Conservation (phyloP, 2,329 filamentous ascomycete genomes). For the Passalora sequoiae region DNA sequence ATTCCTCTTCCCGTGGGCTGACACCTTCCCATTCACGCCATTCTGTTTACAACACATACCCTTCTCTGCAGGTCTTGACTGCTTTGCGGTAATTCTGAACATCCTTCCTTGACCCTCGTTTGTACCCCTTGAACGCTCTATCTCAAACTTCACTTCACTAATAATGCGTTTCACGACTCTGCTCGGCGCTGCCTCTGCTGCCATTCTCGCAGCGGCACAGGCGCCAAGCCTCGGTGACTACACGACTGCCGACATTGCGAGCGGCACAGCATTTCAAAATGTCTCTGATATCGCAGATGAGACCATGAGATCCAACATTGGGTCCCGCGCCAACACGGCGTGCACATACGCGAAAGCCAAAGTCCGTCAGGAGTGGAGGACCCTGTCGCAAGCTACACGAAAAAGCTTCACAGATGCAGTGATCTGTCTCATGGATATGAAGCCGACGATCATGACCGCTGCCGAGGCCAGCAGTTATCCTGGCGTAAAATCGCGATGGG, state of each 20-base stretch:
- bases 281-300: slow-evolving; percentile 26
- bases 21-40: neutral
- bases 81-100: slow-evolving; percentile 2
- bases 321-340: slow-evolving; percentile 14
- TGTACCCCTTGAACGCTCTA: slow-evolving; percentile 1
- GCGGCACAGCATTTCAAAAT: slow-evolving; percentile 29
- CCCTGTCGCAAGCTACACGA: slow-evolving; percentile 23
- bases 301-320: slow-evolving; percentile 27
- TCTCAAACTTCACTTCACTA: slow-evolving; percentile 1
- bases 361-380: slow-evolving; percentile 28
- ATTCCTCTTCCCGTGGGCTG: neutral
- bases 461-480: slow-evolving; percentile 25
- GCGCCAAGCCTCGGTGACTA: slow-evolving; percentile 24
- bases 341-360: slow-evolving; percentile 30
- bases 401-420: slow-evolving; percentile 32
- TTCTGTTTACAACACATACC: neutral
- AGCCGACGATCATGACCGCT: slow-evolving; percentile 27
- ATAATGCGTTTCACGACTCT: slow-evolving; percentile 17
- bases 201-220: slow-evolving; percentile 19
- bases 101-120: slow-evolving; percentile 10
- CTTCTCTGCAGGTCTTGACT: slow-evolving; percentile 8
- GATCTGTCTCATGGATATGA: slow-evolving; percentile 26
- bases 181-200: slow-evolving; percentile 13
- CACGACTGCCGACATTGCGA: slow-evolving; percentile 24
- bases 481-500: slow-evolving; percentile 29